Percentiles rank a stretch among this genome's conserved stretches.
These are phyloP conservation scores for Ceratocystis papillata DNA, from an alignment of 2,329 filamentous ascomycete genomes.

Conservation along the genomic window DNA sequence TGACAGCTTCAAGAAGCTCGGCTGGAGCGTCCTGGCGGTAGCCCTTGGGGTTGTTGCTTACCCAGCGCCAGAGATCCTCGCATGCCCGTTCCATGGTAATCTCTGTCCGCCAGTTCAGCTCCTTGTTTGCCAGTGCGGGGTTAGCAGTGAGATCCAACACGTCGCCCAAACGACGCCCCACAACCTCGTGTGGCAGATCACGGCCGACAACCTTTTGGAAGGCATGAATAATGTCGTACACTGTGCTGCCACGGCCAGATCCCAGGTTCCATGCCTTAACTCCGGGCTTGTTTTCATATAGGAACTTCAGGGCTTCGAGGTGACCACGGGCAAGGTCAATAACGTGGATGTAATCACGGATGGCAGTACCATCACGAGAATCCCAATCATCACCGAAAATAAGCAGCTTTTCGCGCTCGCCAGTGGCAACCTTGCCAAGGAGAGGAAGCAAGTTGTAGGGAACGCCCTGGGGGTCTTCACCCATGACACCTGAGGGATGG, in stretches of 20 bases:
- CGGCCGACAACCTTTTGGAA: conserved; percentile 81
- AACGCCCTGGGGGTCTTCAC: conserved; percentile 90
- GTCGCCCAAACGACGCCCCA: conserved; percentile 70
- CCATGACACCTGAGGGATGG: conserved; percentile 93
- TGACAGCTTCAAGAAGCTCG: conserved; percentile 58
- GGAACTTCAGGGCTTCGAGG: conserved; percentile 79
- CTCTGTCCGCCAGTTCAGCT: conserved; percentile 87
- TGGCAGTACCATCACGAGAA: conserved; percentile 82
- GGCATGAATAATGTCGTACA: conserved; percentile 94
- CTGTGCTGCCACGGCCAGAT: conserved; percentile 86
- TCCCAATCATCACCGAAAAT: conserved; percentile 93
- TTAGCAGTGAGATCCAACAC: conserved; percentile 93
- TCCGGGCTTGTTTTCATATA: conserved; percentile 72
- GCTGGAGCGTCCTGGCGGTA: conserved; percentile 87
- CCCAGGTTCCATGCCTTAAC: conserved; percentile 95
- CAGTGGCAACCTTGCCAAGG: conserved; percentile 89
- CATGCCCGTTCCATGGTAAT: conserved; percentile 86
- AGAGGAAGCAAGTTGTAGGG: conserved; percentile 93
- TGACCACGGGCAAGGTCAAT: conserved; percentile 81
- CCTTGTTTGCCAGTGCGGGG: conserved; percentile 72
- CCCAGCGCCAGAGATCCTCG: conserved; percentile 92
- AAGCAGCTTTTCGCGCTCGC: conserved; percentile 83
- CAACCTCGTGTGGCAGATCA: conserved; percentile 77
- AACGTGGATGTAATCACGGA: conserved; percentile 97
- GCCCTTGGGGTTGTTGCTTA: conserved; percentile 88